Conservation (phyloP, 1,139 yeast genomes). For the Candida tetrigidarum region DNA sequence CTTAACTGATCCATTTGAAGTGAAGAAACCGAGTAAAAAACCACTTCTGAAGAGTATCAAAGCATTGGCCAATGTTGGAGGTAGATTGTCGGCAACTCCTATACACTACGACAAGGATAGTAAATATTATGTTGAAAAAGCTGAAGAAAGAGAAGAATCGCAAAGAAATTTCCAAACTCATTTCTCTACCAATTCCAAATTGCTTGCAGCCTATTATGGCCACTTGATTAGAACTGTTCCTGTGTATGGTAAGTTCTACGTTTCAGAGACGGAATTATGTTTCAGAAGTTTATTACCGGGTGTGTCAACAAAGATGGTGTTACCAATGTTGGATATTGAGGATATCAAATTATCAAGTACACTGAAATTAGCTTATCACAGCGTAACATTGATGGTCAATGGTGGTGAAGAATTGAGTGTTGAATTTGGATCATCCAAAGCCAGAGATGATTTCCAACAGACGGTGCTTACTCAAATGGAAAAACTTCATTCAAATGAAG, state of each 20-base stretch:
- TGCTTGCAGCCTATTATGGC: conserved; percentile 73
- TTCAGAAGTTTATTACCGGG: conserved; percentile 85
- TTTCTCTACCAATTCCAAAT: conserved; percentile 61
- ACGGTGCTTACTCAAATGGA: conserved; percentile 58
- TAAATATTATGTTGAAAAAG: conserved; percentile 47
- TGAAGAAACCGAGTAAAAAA: conserved; percentile 13
- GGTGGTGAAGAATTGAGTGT: conserved; percentile 79
- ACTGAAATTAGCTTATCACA: conserved; percentile 52
- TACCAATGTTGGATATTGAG: conserved; percentile 76
- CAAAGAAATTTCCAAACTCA: conserved; percentile 60
- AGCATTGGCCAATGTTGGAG: conserved; percentile 43
- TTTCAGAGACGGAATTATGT: conserved; percentile 70
- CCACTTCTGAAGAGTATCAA: conserved; percentile 33
- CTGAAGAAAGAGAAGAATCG: conserved; percentile 48
- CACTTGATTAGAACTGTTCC: conserved; percentile 76
- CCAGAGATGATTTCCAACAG: conserved; percentile 75
- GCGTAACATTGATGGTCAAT: conserved; percentile 65
- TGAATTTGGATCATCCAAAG: conserved; percentile 68
- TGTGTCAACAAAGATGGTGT: conserved; percentile 76
- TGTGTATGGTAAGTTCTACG: conserved; percentile 78
- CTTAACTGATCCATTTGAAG: conserved; percentile 34
- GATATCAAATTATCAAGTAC: conserved; percentile 53
- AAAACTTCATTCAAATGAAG: conserved; percentile 30
- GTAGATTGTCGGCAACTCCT: conserved; percentile 67
- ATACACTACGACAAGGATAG: conserved; percentile 57